Base-by-base conservation (phyloP, 352 stramenopile genomes). In the Phytophthora pseudosyringae region DNA sequence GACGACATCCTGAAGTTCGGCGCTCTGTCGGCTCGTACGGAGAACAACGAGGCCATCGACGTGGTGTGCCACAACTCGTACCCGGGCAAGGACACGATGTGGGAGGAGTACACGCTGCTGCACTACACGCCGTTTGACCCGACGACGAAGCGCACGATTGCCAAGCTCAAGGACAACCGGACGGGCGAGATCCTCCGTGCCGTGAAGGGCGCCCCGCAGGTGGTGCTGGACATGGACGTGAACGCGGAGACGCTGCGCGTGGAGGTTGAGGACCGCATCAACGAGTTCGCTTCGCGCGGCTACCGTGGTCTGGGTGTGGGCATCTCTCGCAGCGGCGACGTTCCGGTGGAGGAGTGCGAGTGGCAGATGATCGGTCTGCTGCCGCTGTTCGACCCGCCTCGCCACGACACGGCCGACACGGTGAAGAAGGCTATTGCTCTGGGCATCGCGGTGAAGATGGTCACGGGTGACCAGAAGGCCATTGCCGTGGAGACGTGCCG, bases 401-500 rank as follows among this genome's bases (percentile, higher is more conserved):
- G 96, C 47, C 81, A 92, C 60, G 95, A 98, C 71, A 98, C 94
- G 44, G 79, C 81, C 11, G 79, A 93, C 46, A 98, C 96, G 5
- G 97, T 98, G 65, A 82, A 94, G 63, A 88, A 88, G 33, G 88
- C 95, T 6, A 83, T 97, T 65, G 81, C 93, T 64, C 78, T 95
- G 13, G 96, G 96, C 46, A 93, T 99, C 50, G 80, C 75, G 1
- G 94, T 99, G 26, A 98, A 98, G 78, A 98, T 98, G 94, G 90
- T 99, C 38, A 99, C 96, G 28, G 96, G 96, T 69, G 96, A 99
- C 68, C 95, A 98, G 73, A 79, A 85, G 36, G 79, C 90, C 33
- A 98, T 98, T 71, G 95, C 93, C 40, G 80, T 94, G 25, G 91
- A 98, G 78, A 99, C 95, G 51, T 93, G 88, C 56, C 86, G 83